phyloP scores from a whole-genome alignment of 2,329 filamentous ascomycete species.

The Claviceps arundinis region DNA sequence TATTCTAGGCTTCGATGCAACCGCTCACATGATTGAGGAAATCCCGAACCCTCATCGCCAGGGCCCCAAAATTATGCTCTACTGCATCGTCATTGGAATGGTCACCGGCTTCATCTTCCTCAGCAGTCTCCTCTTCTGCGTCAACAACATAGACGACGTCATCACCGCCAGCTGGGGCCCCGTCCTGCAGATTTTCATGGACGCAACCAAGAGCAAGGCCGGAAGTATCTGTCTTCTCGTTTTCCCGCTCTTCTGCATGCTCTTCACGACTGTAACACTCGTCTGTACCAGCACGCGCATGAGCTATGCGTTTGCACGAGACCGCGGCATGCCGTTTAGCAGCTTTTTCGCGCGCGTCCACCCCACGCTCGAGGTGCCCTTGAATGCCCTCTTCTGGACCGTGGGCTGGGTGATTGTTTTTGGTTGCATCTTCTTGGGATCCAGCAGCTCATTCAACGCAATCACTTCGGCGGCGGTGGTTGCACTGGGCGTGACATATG shows the following conservation, averaged over 20 bases:
- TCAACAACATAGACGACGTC: slow-evolving; percentile 43
- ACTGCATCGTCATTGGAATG: slow-evolving; percentile 49
- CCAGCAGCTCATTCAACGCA: slow-evolving; percentile 53
- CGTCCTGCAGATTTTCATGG: slow-evolving; percentile 49
- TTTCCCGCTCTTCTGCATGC: slow-evolving; percentile 39
- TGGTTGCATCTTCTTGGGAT: slow-evolving; percentile 57
- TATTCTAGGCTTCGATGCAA: slow-evolving; percentile 29
- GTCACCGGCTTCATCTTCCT: slow-evolving; percentile 51
- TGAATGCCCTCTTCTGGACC: slow-evolving; percentile 54
- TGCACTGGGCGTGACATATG: slow-evolving; percentile 60
- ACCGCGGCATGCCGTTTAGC: slow-evolving; percentile 55
- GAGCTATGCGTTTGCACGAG: slow-evolving; percentile 52
- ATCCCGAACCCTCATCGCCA: slow-evolving; percentile 42
- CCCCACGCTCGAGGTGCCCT: slow-evolving; percentile 45
- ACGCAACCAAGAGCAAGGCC: slow-evolving; percentile 48
- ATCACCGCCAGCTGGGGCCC: slow-evolving; percentile 44
- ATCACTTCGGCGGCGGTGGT: slow-evolving; percentile 63
- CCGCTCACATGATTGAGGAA: slow-evolving; percentile 41
- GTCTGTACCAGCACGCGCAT: slow-evolving; percentile 55
- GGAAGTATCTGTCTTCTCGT: slow-evolving; percentile 53
- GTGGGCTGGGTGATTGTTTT: slow-evolving; percentile 51
- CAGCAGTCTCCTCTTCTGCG: slow-evolving; percentile 49
- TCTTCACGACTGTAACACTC: slow-evolving; percentile 50
- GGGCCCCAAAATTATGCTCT: slow-evolving; percentile 54
- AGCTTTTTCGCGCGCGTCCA: slow-evolving; percentile 48